Conservation (phyloP, 2,329 filamentous ascomycete species). For the Botryotinia convoluta region DNA sequence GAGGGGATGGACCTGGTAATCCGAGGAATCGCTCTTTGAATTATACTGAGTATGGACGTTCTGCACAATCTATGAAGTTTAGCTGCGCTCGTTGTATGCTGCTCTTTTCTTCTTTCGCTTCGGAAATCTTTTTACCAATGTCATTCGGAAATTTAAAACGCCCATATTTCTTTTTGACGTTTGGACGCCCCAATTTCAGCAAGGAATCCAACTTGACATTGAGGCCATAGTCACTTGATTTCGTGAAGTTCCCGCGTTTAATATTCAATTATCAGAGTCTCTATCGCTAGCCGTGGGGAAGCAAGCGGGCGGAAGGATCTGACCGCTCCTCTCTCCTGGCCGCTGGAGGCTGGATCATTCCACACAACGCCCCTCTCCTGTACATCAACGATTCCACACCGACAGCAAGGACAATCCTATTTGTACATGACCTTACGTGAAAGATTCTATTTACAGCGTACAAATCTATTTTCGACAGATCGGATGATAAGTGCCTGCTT, state of each 20-base stretch:
- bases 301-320: slow-evolving; percentile 6
- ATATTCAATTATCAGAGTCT: background rate
- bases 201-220: background rate
- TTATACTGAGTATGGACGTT: background rate
- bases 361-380: background rate
- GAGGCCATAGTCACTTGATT: slow-evolving; percentile 11
- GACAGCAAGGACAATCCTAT: background rate
- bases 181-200: background rate
- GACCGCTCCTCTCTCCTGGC: slow-evolving; percentile 8
- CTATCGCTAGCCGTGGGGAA: slow-evolving; percentile 11
- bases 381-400: slow-evolving; percentile 12
- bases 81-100: background rate
- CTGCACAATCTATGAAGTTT: background rate
- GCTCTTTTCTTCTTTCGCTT: background rate
- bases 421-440: background rate
- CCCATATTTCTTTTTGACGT: background rate
- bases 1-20: background rate
- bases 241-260: slow-evolving; percentile 16
- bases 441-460: slow-evolving; percentile 2
- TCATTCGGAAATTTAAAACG: background rate
- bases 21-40: background rate
- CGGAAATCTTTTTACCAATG: background rate
- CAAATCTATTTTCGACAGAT: background rate
- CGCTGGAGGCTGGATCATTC: background rate
- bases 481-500: background rate